Base-by-base conservation (phyloP, 257 asterid genomes). In the Rhazya stricta region DNA sequence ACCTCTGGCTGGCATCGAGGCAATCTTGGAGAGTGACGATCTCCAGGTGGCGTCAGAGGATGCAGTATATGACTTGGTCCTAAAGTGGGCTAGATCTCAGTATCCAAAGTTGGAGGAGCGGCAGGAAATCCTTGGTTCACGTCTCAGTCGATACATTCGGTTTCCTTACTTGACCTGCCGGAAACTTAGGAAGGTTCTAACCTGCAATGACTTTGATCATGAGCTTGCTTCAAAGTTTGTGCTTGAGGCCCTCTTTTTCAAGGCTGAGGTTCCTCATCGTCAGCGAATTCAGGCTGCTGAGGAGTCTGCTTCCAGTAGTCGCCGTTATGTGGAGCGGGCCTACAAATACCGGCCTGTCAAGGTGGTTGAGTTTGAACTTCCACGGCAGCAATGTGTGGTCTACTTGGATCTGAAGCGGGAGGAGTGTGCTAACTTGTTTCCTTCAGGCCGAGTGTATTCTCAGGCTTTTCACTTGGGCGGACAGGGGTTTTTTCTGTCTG, bases 391-490 rank as follows among this genome's bases (percentile, higher is more conserved):
- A 79, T 91, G 97, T 72, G 86, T 91, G 25, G 98, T 94, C 29
- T 91, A 88, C 89, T 80, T 94, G 62, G 98, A 94, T 79, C 96
- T 94, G 6, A 94, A 90, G 73, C 85, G 91, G 46, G 97, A 88
- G 53, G 97, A 94, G 72, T 93, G 98, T 42, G 78, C 81, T 0
- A 85, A 77, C 76, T 77, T 93, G 74, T 91, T 80, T 81, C 97
- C 98, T 18, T 84, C 97, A 6, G 98, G 97, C 19, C 76, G 96
- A 54, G 91, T 93, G 7, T 93, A 93, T 79, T 93, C 98, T 34
- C 98, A 91, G 76, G 98, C 98, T 29, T 93, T 93, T 81, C 98
- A 93, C 77, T 80, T 93, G 62, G 98, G 98, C 2, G 98, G 98
- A 54, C 98, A 91, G 79, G 97, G 98, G 19, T 93, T 93, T 83